These are phyloP conservation scores for Mitragyna speciosa DNA, from an alignment of 257 asterid genomes.

Conservation along the genomic window DNA sequence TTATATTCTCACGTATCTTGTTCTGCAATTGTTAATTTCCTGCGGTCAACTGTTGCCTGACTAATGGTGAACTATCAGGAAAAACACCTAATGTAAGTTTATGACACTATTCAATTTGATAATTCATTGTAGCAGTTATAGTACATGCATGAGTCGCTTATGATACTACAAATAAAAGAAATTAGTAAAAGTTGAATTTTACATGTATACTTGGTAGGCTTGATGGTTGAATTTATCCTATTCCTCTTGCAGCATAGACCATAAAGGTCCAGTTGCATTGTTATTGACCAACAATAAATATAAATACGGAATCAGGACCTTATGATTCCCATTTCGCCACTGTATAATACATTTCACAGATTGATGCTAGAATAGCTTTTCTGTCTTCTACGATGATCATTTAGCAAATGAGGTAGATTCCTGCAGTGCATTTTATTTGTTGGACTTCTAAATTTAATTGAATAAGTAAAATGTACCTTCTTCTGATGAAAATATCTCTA, in stretches of 20 bases:
- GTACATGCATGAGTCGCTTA: neutral
- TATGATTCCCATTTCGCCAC: neutral
- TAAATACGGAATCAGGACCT: neutral
- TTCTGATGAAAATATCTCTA: neutral
- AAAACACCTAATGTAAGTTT: slow-evolving; percentile 64
- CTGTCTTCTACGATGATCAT: neutral
- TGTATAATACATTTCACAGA: neutral
- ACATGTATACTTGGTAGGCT: neutral
- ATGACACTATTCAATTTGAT: neutral
- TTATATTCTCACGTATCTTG: slow-evolving; percentile 12
- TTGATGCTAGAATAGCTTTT: neutral
- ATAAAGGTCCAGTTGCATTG: neutral
- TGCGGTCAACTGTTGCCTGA: slow-evolving; percentile 15
- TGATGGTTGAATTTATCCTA: neutral
- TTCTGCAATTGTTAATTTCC: slow-evolving; percentile 16
- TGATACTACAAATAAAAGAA: neutral
- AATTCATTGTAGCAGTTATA: neutral
- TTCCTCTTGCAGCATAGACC: neutral
- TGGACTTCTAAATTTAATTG: too few relatives aligned
- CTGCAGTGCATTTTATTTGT: neutral
- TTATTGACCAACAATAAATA: neutral
- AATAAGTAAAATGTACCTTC: neutral
- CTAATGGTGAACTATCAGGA: slow-evolving; percentile 43
- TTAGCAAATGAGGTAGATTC: too few relatives aligned
- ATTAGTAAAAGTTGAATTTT: neutral